phyloP scores from a whole-genome alignment of 495 filamentous ascomycete genomes.

The Penicillium canescens region DNA sequence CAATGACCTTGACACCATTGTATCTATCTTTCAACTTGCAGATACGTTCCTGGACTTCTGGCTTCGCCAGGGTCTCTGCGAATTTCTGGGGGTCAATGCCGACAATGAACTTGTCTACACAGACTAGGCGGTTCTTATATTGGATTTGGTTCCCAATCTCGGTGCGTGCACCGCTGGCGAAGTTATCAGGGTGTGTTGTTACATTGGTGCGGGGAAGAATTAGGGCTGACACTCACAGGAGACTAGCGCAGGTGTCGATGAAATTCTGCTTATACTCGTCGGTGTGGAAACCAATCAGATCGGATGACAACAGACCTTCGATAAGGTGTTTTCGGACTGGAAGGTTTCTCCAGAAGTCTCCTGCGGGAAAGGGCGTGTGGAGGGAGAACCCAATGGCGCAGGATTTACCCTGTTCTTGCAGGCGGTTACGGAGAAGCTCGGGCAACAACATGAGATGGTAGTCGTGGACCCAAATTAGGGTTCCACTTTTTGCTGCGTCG shows the following conservation, averaged over 20 bases:
- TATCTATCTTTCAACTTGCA: slow-evolving; percentile 75
- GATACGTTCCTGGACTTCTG: slow-evolving; percentile 77
- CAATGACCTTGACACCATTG: slow-evolving; percentile 82
- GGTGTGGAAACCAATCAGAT: slow-evolving; percentile 92
- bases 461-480: slow-evolving; percentile 94
- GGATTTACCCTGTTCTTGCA: slow-evolving; percentile 63
- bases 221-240: slow-evolving; percentile 66
- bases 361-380: slow-evolving; percentile 91
- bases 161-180: slow-evolving; percentile 18
- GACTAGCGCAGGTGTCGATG: slow-evolving; percentile 76
- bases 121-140: slow-evolving; percentile 70
- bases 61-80: slow-evolving; percentile 68
- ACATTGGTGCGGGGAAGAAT: slow-evolving; percentile 41
- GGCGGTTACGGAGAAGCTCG: slow-evolving; percentile 77
- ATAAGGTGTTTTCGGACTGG: slow-evolving; percentile 84
- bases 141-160: slow-evolving; percentile 67
- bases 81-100: slow-evolving; percentile 95
- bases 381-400: slow-evolving; percentile 94
- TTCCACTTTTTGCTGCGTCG: slow-evolving; percentile 70
- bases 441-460: slow-evolving; percentile 95
- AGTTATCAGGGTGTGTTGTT: background rate
- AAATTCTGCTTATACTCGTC: slow-evolving; percentile 94
- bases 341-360: slow-evolving; percentile 87
- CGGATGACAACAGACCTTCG: slow-evolving; percentile 76
- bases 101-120: slow-evolving; percentile 83